Evolutionary conservation across 2,329 filamentous ascomycete species (phyloP), one percentile per base, ranked within the genome.

Genomic region (Colletotrichum cereale): DNA sequence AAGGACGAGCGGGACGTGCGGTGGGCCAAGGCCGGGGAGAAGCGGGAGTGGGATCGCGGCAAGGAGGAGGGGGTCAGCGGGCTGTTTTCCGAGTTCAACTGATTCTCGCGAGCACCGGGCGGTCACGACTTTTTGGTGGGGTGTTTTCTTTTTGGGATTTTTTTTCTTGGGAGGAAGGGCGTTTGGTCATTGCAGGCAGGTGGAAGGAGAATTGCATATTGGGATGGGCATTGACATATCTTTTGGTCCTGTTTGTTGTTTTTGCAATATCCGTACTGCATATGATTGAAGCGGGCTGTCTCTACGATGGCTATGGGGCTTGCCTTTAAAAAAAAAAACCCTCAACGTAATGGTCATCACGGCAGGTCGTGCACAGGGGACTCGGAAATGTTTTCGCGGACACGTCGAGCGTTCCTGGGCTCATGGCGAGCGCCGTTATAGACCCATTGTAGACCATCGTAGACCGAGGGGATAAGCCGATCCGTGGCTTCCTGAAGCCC

Each of bases 1-100:
- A 86, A 89, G 78, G 86, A 88, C 65, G 83, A 86, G 47, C 89
- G 91, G 72, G 88, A 90, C 47, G 91, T 97, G 3, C 88, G 84
- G 62, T 97, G 94, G 94, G 86, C 87, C 47, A 92, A 90, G 76
- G 80, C 81, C 4, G 93, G 93, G 1, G 91, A 96, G 75, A 81
- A 85, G 73, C 81, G 89, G 42, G 88, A 88, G 72, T 91, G 89
- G 89, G 89, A 91, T 78, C 82, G 83, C 16, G 88, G 87, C 53
- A 91, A 91, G 76, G 78, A 74, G 36, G 73, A 68, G 4, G 67
- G 36, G 34, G 57, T 57, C 3, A 67, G 62, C 52, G 71, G 73
- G 31, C 24, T 73, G 44, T 74, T 73, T 47, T 73, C 73, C 52
- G 72, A 73, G 57, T 71, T 67, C 5, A 71, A 73, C 47, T 74